phyloP scores from a whole-genome alignment of 2,329 filamentous ascomycete species.

The Cladosporium colombiae region DNA sequence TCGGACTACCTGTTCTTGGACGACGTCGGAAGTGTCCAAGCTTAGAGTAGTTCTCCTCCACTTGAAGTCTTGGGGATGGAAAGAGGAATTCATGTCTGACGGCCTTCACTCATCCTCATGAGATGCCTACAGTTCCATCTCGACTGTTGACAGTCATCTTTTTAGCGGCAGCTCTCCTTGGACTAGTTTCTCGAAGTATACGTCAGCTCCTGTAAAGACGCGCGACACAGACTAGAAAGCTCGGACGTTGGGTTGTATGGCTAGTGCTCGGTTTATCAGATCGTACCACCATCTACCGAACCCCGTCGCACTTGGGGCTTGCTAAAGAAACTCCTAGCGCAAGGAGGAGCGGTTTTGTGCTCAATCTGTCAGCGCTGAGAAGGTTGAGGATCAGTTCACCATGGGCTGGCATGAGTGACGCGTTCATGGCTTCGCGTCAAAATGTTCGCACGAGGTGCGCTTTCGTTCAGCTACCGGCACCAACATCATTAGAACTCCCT shows the following conservation, averaged over 20 bases:
- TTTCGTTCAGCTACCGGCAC: not conserved
- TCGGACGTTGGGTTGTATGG: not conserved
- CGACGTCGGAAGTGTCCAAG: not conserved
- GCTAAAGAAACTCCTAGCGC: not conserved
- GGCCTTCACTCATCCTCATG: not conserved
- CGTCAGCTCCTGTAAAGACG: slow-evolving; percentile 5
- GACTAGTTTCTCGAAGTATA: not conserved
- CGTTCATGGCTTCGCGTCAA: not conserved
- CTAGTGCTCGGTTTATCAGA: slow-evolving; percentile 1
- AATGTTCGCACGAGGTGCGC: not conserved
- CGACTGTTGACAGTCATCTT: not conserved
- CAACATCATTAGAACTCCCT: not conserved
- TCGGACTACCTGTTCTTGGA: slow-evolving; percentile 7
- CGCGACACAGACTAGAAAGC: slow-evolving; percentile 1
- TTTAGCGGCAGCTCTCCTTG: not conserved
- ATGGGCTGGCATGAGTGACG: not conserved
- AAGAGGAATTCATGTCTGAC: not conserved
- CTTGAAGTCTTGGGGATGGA: not conserved
- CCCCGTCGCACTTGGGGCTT: not conserved
- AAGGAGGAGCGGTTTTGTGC: not conserved
- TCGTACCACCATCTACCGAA: not conserved
- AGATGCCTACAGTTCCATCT: not conserved
- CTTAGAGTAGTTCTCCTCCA: not conserved
- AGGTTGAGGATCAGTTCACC: not conserved
- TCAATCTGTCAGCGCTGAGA: not conserved